phyloP scores from a whole-genome alignment of 257 asterid species.

The Solanum dulcamara region DNA sequence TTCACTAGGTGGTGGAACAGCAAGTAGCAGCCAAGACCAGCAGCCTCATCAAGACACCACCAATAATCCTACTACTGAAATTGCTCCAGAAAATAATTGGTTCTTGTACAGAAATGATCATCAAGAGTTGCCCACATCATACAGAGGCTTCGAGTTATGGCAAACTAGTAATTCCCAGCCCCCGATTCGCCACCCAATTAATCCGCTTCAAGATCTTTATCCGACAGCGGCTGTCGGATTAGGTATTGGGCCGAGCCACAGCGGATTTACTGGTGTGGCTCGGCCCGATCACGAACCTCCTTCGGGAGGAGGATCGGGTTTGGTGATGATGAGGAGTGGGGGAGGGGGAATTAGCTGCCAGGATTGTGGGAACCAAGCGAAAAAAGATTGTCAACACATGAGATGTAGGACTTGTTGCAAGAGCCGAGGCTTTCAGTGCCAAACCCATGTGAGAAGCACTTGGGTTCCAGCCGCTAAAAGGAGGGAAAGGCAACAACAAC shows the following conservation, averaged over 20 bases:
- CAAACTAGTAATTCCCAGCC: conserved; percentile 31
- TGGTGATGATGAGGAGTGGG: conserved; percentile 56
- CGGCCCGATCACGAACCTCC: conserved; percentile 22
- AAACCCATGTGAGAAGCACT: conserved; percentile 73
- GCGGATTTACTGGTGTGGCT: conserved; percentile 9
- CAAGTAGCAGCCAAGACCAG: not conserved
- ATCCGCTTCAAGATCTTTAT: conserved; percentile 58
- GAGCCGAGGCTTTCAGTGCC: conserved; percentile 72
- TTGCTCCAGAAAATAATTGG: conserved; percentile 61
- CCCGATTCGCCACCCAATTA: conserved; percentile 9
- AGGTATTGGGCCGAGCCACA: conserved; percentile 40
- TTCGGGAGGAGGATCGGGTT: conserved; percentile 28
- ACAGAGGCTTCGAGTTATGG: conserved; percentile 84
- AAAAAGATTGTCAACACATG: conserved; percentile 77
- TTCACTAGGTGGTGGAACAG: conserved; percentile 55
- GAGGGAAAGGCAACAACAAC: conserved; percentile 59
- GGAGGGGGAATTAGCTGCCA: conserved; percentile 74
- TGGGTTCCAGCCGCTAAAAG: conserved; percentile 93
- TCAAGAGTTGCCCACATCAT: conserved; percentile 16
- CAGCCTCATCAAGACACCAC: conserved; percentile 17
- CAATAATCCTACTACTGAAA: conserved; percentile 19
- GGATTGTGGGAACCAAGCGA: conserved; percentile 84
- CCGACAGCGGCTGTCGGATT: conserved; percentile 36
- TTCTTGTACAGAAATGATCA: conserved; percentile 48
- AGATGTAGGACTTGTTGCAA: conserved; percentile 90